phyloP scores from a whole-genome alignment of 495 filamentous ascomycete species.

The Trichocladium uniseriatum region DNA sequence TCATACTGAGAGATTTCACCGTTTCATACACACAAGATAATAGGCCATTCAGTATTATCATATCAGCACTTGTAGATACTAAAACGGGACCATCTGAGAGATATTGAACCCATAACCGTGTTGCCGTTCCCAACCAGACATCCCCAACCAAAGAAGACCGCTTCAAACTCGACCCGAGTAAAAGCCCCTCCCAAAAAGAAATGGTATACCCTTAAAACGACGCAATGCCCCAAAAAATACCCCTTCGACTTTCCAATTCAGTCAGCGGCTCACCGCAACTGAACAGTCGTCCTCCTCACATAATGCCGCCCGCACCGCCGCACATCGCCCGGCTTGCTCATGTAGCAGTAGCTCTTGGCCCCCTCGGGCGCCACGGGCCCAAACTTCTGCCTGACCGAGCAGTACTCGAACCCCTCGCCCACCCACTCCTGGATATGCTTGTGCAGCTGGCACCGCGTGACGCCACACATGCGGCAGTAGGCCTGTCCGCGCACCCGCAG shows the following conservation, averaged over 20 bases:
- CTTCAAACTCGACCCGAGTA: background rate
- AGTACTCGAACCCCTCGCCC: conserved; percentile 40
- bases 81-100: no score
- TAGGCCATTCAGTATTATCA: no score
- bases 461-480: conserved; percentile 44
- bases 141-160: background rate
- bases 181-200: background rate
- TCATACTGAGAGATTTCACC: no score
- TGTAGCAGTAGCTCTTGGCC: conserved; percentile 37
- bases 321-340: conserved; percentile 39
- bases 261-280: conserved; percentile 12
- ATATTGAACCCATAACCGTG: no score
- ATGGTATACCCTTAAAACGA: background rate
- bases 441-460: conserved; percentile 44
- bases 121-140: no score
- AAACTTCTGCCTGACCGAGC: conserved; percentile 42
- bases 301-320: conserved; percentile 41
- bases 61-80: no score
- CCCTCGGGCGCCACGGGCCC: conserved; percentile 30
- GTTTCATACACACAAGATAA: no score
- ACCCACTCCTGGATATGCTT: conserved; percentile 46
- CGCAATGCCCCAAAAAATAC: background rate
- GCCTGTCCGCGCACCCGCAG: conserved; percentile 37
- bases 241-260: background rate
- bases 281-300: conserved; percentile 18